These are phyloP conservation scores for Linnemannia exigua DNA, from an alignment of 192 early-diverging fungal genomes.

Conservation along the genomic window DNA sequence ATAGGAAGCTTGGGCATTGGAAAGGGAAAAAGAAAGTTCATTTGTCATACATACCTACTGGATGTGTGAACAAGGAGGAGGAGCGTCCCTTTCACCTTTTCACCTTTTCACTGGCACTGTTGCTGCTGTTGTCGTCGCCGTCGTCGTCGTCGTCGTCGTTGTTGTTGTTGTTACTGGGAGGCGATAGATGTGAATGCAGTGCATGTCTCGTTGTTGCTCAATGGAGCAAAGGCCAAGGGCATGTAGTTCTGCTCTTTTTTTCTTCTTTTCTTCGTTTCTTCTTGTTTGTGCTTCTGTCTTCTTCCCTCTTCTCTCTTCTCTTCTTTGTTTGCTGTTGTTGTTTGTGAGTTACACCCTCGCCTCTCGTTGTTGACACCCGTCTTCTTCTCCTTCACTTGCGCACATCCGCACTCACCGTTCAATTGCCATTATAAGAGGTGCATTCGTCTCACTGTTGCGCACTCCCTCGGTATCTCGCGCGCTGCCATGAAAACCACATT, in stretches of 20 bases:
- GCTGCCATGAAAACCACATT: neutral
- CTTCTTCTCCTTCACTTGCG: neutral
- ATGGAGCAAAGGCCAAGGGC: neutral
- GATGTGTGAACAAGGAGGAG: neutral
- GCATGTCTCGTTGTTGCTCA: neutral
- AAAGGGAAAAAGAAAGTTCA: neutral
- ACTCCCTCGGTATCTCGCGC: neutral
- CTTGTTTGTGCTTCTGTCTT: neutral
- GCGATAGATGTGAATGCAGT: neutral
- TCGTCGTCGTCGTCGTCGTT: too few relatives aligned
- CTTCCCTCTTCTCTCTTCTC: neutral
- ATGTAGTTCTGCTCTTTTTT: constrained; percentile 6
- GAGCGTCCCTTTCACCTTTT: neutral
- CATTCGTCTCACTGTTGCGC: neutral
- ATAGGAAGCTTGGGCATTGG: neutral
- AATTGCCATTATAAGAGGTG: neutral
- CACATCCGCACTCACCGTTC: neutral
- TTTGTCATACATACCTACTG: neutral
- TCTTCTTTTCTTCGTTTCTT: constrained; percentile 7
- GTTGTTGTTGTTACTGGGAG: too few relatives aligned
- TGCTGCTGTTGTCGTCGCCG: too few relatives aligned
- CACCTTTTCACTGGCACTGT: too few relatives aligned
- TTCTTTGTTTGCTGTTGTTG: neutral
- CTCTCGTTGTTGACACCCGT: neutral
- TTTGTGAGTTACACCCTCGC: neutral